phyloP scores from a whole-genome alignment of 2,329 filamentous ascomycete species.

The Colletotrichum australisinense region DNA sequence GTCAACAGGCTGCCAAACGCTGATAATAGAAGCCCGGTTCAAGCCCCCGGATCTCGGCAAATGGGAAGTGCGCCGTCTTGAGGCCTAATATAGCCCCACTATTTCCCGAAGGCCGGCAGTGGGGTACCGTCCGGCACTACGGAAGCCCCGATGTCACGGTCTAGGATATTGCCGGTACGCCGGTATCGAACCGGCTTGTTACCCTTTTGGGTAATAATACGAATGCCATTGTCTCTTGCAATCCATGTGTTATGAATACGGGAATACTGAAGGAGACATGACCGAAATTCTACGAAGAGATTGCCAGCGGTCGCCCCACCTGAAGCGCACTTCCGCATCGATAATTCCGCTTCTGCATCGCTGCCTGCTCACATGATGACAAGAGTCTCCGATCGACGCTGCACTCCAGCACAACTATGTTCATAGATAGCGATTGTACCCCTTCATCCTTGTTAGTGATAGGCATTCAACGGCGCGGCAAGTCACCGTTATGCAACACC shows the following conservation, averaged over 20 bases:
- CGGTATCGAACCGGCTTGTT: background rate
- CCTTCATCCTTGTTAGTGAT: background rate
- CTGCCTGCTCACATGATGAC: slow-evolving; percentile 22
- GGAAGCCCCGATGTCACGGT: slow-evolving; percentile 12
- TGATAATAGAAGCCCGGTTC: background rate
- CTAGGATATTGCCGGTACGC: background rate
- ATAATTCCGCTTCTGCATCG: slow-evolving; percentile 7
- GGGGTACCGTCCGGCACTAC: slow-evolving; percentile 5
- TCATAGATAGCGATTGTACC: background rate
- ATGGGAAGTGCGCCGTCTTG: background rate
- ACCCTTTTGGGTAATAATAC: background rate
- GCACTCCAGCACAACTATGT: background rate
- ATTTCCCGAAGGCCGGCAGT: background rate
- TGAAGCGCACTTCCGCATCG: background rate
- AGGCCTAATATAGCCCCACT: background rate
- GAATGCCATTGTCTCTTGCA: background rate
- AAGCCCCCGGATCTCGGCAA: background rate
- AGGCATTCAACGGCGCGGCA: background rate
- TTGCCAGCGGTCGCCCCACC: background rate
- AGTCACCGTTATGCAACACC: slow-evolving; percentile 7
- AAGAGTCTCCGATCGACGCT: slow-evolving; percentile 1
- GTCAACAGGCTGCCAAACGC: background rate
- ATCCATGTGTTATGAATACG: too few species aligned
- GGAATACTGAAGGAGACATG: background rate
- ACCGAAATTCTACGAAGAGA: background rate